Conservation (phyloP, 805 yeast species). For the Candida ficus region DNA sequence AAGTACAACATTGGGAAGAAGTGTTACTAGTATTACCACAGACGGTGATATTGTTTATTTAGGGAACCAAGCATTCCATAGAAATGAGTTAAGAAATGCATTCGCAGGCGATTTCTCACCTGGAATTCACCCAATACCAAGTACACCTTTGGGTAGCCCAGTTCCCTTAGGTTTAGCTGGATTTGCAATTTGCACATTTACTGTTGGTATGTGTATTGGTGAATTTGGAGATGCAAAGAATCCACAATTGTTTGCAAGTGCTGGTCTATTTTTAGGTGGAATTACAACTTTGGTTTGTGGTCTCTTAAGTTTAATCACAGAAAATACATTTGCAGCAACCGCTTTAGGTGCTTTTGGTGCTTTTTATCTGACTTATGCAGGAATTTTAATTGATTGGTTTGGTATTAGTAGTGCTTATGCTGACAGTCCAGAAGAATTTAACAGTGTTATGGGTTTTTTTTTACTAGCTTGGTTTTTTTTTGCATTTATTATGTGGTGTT, state of each 20-base stretch:
- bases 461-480: conserved; percentile 49
- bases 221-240: conserved; percentile 41
- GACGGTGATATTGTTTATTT: conserved; percentile 33
- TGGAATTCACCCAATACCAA: conserved; percentile 7
- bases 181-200: conserved; percentile 41
- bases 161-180: conserved; percentile 51
- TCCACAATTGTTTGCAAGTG: conserved; percentile 40
- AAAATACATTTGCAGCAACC: conserved; percentile 53
- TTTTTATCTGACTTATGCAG: conserved; percentile 48
- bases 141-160: conserved; percentile 30
- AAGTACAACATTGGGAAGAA: neutral
- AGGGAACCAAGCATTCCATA: conserved; percentile 14
- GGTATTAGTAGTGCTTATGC: conserved; percentile 37
- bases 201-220: conserved; percentile 41
- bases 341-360: conserved; percentile 51
- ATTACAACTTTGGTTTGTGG: conserved; percentile 46
- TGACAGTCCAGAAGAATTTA: conserved; percentile 26
- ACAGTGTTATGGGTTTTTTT: conserved; percentile 43
- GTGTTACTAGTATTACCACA: conserved; percentile 17
- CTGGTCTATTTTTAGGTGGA: conserved; percentile 46
- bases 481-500: conserved; percentile 39
- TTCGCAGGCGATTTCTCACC: conserved; percentile 8
- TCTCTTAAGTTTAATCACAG: conserved; percentile 42
- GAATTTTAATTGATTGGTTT: conserved; percentile 39
- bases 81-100: conserved; percentile 6